Conservation (phyloP, 441 rosid genomes). For the Euphorbia celastroides region DNA sequence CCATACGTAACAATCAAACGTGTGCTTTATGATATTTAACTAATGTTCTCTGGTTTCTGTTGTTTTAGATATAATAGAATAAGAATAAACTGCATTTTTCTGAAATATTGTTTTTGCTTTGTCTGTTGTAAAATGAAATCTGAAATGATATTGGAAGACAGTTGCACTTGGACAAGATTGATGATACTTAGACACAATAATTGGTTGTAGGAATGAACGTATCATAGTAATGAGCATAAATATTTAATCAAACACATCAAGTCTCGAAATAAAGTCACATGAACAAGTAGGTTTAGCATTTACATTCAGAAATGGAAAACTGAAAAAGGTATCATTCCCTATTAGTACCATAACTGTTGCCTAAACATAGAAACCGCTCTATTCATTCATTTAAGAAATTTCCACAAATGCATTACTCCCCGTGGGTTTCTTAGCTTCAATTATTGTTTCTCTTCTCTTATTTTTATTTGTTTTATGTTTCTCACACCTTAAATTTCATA, state of each 20-base stretch:
- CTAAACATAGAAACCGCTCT: slow-evolving; percentile 2
- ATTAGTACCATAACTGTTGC: background rate
- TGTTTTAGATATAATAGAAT: background rate
- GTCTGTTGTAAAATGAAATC: background rate
- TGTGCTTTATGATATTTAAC: background rate
- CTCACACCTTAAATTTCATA: slow-evolving; percentile 1
- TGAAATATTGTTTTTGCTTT: background rate
- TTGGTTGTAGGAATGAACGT: background rate
- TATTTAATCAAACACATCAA: background rate
- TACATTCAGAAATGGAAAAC: slow-evolving; percentile 8
- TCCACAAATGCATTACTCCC: background rate
- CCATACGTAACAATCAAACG: background rate
- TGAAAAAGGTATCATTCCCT: slow-evolving; percentile 1
- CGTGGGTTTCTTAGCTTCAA: background rate
- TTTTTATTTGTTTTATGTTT: background rate
- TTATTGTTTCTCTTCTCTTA: slow-evolving; percentile 12
- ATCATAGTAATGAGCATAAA: background rate
- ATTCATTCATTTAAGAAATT: background rate
- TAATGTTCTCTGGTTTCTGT: too few relatives aligned
- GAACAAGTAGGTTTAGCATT: slow-evolving; percentile 7
- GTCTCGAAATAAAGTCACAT: background rate
- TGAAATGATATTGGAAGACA: background rate
- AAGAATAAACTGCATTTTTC: background rate
- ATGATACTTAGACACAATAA: background rate
- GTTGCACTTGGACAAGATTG: background rate